Conservation (phyloP, 371 early-diverging fungal genomes). For the Rhizopus stolonifer region DNA sequence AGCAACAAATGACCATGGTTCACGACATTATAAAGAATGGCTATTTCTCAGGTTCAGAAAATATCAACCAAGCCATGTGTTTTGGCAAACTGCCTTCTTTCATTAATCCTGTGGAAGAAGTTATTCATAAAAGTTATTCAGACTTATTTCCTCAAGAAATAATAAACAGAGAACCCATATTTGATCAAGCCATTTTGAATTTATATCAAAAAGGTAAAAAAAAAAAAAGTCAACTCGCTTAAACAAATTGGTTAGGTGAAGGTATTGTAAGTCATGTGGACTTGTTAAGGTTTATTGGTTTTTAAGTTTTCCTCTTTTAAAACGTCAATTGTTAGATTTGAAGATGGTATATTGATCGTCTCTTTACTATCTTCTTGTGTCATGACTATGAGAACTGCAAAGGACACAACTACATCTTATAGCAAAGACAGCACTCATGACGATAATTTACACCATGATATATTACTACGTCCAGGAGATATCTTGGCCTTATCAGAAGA, state of each 20-base stretch:
- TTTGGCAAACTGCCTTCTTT: conserved; percentile 38
- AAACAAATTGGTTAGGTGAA: conserved; percentile 22
- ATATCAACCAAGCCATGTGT: conserved; percentile 40
- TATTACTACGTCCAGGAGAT: conserved; percentile 43
- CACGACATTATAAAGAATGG: conserved; percentile 25
- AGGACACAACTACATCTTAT: background rate
- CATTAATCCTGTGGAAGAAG: conserved; percentile 18
- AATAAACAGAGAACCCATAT: conserved; percentile 31
- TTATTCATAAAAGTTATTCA: conserved; percentile 15
- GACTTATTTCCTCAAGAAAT: conserved; percentile 23
- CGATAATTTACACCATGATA: conserved; percentile 4
- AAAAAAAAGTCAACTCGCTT: background rate
- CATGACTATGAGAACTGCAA: conserved; percentile 40
- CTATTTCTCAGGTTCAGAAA: conserved; percentile 19
- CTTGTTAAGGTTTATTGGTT: conserved; percentile 28
- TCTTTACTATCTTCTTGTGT: conserved; percentile 48
- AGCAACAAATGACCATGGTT: conserved; percentile 33
- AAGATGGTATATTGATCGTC: conserved; percentile 45
- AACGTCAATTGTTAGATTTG: conserved; percentile 28
- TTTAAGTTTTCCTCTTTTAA: background rate
- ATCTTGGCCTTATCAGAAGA: conserved; percentile 34
- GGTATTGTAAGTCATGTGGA: conserved; percentile 49
- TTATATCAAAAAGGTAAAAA: conserved; percentile 39
- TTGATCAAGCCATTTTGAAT: conserved; percentile 50
- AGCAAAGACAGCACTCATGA: background rate